Evolutionary conservation across 352 stramenopile species (phyloP), one percentile per base, ranked within the genome.

Genomic region (Phytophthora parvispora): DNA sequence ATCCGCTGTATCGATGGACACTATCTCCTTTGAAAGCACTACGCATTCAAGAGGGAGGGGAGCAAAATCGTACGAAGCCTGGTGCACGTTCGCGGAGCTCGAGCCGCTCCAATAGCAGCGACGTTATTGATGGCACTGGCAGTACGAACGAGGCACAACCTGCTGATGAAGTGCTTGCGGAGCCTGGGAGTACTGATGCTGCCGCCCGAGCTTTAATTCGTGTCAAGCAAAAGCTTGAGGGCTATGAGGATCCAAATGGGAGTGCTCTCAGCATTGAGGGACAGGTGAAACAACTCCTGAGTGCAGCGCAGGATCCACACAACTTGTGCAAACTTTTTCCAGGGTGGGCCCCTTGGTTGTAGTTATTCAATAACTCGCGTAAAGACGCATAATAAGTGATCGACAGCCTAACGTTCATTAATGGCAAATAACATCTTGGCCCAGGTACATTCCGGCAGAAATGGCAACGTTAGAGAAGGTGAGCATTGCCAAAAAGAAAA

Each of bases 1-100:
- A 99, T 69, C 98, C 98, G n/a, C 84, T 99, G 9, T 99, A 99
- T 78, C 95, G 96, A 45, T 99, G 98, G 98, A 99, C 89, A 18
- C 65, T 99, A 31, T 98, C 91, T 32, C 92, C 95, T 27, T 72
- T 98, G 16, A 94, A 98, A 67, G 92, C 91, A 27, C 73, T 97
- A 6, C 78, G 78, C 22, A 92, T 97, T 73, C 80, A 96, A 84
- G 70, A 90, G 61, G 68, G 74, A 24, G 80, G 55, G 38, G 81
- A 81, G 57, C 58, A 70, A 2, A 50, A 58, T 32, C 38, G 48
- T 20, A 55, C 38, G 20, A 63, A 67, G 27, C 56, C 69, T n/a
- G n/a, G 55, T 47, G 24, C 36, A 34, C 45, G 34, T n/a, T 68
- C 57, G 18, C 60, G 60, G 34, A 48, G 16, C 15, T 77, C 59